Conservation (phyloP, 495 filamentous ascomycete genomes). For the Sordaria brevicollis region DNA sequence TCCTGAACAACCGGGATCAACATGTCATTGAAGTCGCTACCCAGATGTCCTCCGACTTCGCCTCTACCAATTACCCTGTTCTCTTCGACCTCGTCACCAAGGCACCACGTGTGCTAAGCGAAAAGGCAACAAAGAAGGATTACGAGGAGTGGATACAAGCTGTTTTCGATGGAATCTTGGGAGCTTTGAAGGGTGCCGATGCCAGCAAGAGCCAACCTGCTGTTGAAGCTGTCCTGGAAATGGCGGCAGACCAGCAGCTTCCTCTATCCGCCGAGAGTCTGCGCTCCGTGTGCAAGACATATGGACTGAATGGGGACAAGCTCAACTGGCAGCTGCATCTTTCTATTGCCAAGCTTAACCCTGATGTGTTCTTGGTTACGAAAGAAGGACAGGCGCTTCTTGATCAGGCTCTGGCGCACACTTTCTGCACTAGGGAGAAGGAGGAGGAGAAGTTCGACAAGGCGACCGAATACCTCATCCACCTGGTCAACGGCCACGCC, state of each 20-base stretch:
- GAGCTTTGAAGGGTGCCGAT: conserved; percentile 10
- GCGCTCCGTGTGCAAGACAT: conserved; percentile 27
- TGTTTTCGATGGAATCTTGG: conserved; percentile 45
- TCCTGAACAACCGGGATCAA: conserved; percentile 32
- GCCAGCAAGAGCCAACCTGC: conserved; percentile 8
- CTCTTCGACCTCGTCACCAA: conserved; percentile 51
- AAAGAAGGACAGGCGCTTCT: conserved; percentile 23
- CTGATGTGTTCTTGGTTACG: conserved; percentile 52
- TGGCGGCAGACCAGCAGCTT: conserved; percentile 21
- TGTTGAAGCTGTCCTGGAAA: conserved; percentile 28
- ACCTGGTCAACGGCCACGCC: conserved; percentile 53
- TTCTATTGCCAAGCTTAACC: conserved; percentile 52
- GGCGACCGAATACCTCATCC: conserved; percentile 34
- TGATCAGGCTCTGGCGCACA: conserved; percentile 18
- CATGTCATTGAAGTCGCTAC: conserved; percentile 25
- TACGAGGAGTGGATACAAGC: conserved; percentile 58
- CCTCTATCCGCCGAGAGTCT: conserved; percentile 21
- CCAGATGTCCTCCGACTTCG: conserved; percentile 18
- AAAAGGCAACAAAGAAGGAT: conserved; percentile 40
- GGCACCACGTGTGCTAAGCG: conserved; percentile 43
- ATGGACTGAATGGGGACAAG: conserved; percentile 24
- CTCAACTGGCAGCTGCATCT: conserved; percentile 54
- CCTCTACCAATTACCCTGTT: conserved; percentile 27
- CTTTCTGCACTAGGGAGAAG: not conserved
- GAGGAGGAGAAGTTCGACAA: conserved; percentile 4